A percentile compares a stretch with the other conserved stretches of the same genome.
phyloP scores from a whole-genome alignment of 78 protist genomes.

The Speleostelium caveatum region DNA sequence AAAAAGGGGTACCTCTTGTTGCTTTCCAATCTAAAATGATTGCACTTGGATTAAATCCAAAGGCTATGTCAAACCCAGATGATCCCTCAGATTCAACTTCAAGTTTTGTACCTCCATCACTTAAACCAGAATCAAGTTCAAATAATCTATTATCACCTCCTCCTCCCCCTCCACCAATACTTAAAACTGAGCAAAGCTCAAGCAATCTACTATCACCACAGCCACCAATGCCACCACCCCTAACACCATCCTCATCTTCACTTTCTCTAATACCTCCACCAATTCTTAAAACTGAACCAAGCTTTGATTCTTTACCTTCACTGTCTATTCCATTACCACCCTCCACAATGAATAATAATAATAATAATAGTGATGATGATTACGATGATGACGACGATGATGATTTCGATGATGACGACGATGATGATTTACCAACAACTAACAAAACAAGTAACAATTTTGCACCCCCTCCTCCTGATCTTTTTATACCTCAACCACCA shows the following conservation, averaged over 20 bases:
- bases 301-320: neutral
- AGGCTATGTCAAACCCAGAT: neutral
- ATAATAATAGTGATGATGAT: neutral
- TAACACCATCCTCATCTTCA: neutral
- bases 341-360: neutral
- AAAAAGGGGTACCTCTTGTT: conserved; percentile 34
- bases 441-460: neutral
- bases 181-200: neutral
- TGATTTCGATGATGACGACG: conserved; percentile 6
- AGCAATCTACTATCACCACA: conserved; percentile 7
- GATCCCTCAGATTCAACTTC: neutral
- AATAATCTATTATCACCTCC: neutral
- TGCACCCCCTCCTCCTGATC: conserved; percentile 14
- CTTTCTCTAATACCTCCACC: neutral
- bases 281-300: neutral
- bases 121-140: neutral
- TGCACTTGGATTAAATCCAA: conserved; percentile 47
- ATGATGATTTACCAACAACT: neutral
- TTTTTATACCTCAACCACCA: conserved; percentile 56
- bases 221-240: conserved; percentile 12
- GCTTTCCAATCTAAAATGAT: conserved; percentile 52
- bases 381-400: conserved; percentile 30
- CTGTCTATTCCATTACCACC: neutral
- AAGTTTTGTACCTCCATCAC: neutral
- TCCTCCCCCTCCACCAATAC: neutral